phyloP scores from a whole-genome alignment of 139 green algal genomes.

The Chlorella sorokiniana region DNA sequence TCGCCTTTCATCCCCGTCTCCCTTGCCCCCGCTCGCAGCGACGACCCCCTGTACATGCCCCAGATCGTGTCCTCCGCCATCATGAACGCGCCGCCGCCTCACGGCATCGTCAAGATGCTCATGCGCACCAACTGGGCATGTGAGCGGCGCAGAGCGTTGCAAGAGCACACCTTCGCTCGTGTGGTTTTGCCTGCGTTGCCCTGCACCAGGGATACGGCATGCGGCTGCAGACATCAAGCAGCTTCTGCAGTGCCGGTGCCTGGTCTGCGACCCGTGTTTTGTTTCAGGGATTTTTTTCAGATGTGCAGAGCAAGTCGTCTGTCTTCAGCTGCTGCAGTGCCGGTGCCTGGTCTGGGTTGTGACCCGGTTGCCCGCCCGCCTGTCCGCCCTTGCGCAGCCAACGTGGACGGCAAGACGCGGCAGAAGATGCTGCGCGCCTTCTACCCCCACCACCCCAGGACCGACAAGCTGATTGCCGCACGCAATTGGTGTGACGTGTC shows the following conservation, averaged over 20 bases:
- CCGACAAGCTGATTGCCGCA: conserved; percentile 40
- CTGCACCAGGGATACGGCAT: too few relatives aligned
- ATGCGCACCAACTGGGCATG: conserved; percentile 41
- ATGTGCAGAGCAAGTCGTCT: too few relatives aligned
- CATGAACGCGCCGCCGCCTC: conserved; percentile 54
- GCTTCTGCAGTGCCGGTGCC: too few relatives aligned
- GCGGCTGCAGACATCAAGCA: too few relatives aligned
- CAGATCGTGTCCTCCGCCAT: conserved; percentile 63
- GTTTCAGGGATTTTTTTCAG: too few relatives aligned
- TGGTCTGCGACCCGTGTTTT: too few relatives aligned
- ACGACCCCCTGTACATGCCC: conserved; percentile 53
- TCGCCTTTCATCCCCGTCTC: not conserved
- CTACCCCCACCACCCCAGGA: conserved; percentile 9
- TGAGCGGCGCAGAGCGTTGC: not conserved
- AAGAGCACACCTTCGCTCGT: too few relatives aligned
- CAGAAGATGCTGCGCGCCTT: conserved; percentile 34
- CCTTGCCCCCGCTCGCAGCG: not conserved
- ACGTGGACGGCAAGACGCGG: not conserved
- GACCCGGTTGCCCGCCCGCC: too few relatives aligned
- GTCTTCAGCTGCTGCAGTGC: too few relatives aligned
- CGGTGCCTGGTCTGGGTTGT: too few relatives aligned
- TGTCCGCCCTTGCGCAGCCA: not conserved
- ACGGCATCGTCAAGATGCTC: conserved; percentile 47
- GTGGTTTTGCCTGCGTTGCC: too few relatives aligned
- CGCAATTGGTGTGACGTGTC: conserved; percentile 59